A percentile compares a stretch with the other conserved stretches of the same genome.
Evolutionary conservation across 495 filamentous ascomycete genomes (phyloP).

Genomic region (Parathielavia appendiculata): DNA sequence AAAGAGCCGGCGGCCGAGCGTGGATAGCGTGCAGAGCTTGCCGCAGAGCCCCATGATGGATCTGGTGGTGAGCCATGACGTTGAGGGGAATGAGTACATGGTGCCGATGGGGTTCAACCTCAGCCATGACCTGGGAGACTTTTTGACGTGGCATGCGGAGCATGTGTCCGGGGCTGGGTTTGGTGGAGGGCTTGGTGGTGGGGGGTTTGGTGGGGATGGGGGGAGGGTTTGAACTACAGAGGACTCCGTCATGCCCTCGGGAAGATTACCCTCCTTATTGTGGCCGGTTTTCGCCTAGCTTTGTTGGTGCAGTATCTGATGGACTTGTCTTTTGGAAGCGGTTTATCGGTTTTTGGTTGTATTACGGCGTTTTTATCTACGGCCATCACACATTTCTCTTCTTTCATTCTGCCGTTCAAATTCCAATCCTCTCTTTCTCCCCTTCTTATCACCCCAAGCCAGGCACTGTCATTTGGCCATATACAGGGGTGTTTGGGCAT

Average conservation of each 20-base stretch:
- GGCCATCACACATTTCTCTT: too few species aligned
- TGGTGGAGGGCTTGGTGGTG: too few species aligned
- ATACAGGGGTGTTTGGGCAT: slow-evolving; percentile 5
- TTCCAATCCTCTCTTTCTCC: neutral
- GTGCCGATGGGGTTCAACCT: slow-evolving; percentile 55
- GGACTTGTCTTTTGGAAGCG: too few species aligned
- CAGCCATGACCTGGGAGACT: slow-evolving; percentile 49
- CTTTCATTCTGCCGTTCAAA: too few species aligned
- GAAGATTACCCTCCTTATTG: too few species aligned
- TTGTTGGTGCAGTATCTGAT: too few species aligned
- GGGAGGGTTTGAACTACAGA: neutral
- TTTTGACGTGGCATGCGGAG: slow-evolving; percentile 46
- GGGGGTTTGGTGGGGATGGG: too few species aligned
- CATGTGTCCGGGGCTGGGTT: slow-evolving; percentile 24
- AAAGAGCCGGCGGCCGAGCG: slow-evolving; percentile 13
- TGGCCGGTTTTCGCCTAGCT: too few species aligned
- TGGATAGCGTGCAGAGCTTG: slow-evolving; percentile 38
- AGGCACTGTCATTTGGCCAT: slow-evolving; percentile 1
- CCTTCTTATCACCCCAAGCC: neutral
- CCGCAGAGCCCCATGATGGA: slow-evolving; percentile 51
- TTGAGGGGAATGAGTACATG: slow-evolving; percentile 38
- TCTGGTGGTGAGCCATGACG: slow-evolving; percentile 36
- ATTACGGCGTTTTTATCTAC: too few species aligned
- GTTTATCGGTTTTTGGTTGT: too few species aligned
- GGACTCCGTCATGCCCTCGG: too few species aligned